Evolutionary conservation across 345 rosid species (phyloP), one percentile per base, ranked within the genome.

Genomic region (Litchi chinensis): DNA sequence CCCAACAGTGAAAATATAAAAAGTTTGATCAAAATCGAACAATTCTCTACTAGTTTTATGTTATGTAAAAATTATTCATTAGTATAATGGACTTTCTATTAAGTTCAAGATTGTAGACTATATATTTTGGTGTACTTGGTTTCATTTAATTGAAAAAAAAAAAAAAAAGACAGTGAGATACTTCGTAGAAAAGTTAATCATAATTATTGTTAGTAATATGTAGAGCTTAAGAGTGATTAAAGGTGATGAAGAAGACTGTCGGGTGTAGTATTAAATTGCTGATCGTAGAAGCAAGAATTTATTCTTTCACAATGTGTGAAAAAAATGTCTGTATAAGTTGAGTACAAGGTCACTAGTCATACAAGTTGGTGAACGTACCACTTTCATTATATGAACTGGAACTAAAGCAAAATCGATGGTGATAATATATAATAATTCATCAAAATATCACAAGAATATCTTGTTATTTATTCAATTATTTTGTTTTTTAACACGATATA

Each of bases 241-340:
- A 37, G 46, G 37, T 21, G 46, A 68, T 7, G 73, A 40, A 54
- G 15, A 56, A 52, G 50, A 43, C 26, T 39, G 73, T 54, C 52
- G 37, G 15, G 15, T 50, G 32, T 19, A 7, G 15, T 39, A 56
- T 40, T 6, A 41, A 13, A 50, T 74, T 74, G 77, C 77, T 74
- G 16, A 63, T 41, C 28, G 19, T 26, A 43, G 15, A 74, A 74
- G 77, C 69, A 62, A 64, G 22, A 8, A 63, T 40, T 43, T 73
- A 2, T n/a, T 19, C 9, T 59, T 59, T 59, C 5, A 44, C n/a
- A 41, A 32, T 1, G 37, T 32, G 37, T 32, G 10, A 46, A 46
- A 46, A 46, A 46, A 11, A 46, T 46, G 19, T 57, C 9, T 40
- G 13, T 57, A 19, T 32, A 41, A 39, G 19, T 12, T 63, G 12